These are phyloP conservation scores for Leccinum griseonigrum DNA, from an alignment of 1,284 basidiomycete species.

Conservation along the genomic window DNA sequence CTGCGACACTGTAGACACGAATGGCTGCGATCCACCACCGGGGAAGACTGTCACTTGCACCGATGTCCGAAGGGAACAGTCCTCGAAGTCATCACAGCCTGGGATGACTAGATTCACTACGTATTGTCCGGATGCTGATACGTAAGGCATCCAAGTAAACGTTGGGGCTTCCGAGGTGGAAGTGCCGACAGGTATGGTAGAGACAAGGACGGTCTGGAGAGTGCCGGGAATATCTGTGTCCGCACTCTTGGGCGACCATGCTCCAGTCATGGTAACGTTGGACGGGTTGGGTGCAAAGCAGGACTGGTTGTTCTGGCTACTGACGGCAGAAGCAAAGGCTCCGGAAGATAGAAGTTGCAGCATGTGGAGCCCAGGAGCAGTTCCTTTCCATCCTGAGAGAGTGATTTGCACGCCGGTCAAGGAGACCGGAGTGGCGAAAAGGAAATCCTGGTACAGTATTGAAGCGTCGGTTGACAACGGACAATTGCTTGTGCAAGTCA, in stretches of 20 bases:
- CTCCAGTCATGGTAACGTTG: constrained; percentile 59
- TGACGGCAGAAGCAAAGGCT: constrained; percentile 75
- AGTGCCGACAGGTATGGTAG: constrained; percentile 67
- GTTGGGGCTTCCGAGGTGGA: constrained; percentile 60
- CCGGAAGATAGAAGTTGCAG: constrained; percentile 91
- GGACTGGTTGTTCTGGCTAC: constrained; percentile 58
- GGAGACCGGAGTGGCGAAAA: constrained; percentile 61
- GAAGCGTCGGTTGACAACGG: constrained; percentile 73
- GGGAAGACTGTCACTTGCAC: constrained; percentile 86
- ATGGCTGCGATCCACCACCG: constrained; percentile 61
- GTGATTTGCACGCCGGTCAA: constrained; percentile 86
- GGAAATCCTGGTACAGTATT: constrained; percentile 85
- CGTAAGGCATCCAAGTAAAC: constrained; percentile 88
- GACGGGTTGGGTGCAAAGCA: constrained; percentile 77
- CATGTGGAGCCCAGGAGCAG: constrained; percentile 81
- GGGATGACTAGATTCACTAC: constrained; percentile 84
- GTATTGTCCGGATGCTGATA: constrained; percentile 86
- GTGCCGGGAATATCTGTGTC: constrained; percentile 80
- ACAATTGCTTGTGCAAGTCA: constrained; percentile 69
- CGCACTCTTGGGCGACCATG: constrained; percentile 65
- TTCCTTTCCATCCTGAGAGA: constrained; percentile 74
- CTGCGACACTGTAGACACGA: constrained; percentile 71
- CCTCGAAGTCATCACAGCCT: constrained; percentile 78
- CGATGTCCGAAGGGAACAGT: constrained; percentile 79
- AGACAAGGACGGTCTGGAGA: constrained; percentile 69